Evolutionary conservation across 2,329 filamentous ascomycete genomes (phyloP).

Genomic region (Fusarium sp.): DNA sequence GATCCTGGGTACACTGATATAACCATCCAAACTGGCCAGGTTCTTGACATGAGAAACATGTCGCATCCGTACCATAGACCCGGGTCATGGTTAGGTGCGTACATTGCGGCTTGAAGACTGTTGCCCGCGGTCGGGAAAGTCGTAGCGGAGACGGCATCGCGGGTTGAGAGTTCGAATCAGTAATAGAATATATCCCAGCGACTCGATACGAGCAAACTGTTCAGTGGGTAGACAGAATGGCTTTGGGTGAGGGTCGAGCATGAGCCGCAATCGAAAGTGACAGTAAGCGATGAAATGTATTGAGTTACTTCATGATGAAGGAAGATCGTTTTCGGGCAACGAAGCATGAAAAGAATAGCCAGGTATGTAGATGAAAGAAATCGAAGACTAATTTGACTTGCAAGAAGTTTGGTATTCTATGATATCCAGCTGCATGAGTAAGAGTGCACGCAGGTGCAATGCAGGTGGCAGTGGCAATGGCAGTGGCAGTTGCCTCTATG

Average conservation of each 20-base stretch:
- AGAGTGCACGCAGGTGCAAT: conserved; percentile 38
- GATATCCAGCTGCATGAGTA: neutral
- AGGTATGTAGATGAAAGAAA: neutral
- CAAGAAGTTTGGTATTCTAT: neutral
- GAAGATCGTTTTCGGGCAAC: neutral
- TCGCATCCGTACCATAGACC: conserved; percentile 63
- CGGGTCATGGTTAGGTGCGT: conserved; percentile 77
- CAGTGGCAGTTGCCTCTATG: conserved; percentile 20
- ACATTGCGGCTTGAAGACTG: conserved; percentile 58
- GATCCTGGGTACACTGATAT: conserved; percentile 77
- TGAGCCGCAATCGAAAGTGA: neutral
- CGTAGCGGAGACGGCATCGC: conserved; percentile 31
- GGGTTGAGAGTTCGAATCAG: neutral
- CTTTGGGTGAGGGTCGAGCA: neutral
- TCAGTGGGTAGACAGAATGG: neutral
- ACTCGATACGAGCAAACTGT: neutral
- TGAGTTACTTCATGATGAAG: conserved; percentile 16
- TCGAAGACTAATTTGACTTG: neutral
- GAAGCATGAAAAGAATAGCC: neutral
- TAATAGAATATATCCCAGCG: neutral
- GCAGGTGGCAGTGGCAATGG: conserved; percentile 31
- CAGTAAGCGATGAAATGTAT: conserved; percentile 24
- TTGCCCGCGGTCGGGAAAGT: conserved; percentile 17
- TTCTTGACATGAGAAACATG: conserved; percentile 69
- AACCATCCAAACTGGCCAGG: conserved; percentile 74